phyloP scores from a whole-genome alignment of 163 green algal genomes.

The Trebouxia gelatinosa region DNA sequence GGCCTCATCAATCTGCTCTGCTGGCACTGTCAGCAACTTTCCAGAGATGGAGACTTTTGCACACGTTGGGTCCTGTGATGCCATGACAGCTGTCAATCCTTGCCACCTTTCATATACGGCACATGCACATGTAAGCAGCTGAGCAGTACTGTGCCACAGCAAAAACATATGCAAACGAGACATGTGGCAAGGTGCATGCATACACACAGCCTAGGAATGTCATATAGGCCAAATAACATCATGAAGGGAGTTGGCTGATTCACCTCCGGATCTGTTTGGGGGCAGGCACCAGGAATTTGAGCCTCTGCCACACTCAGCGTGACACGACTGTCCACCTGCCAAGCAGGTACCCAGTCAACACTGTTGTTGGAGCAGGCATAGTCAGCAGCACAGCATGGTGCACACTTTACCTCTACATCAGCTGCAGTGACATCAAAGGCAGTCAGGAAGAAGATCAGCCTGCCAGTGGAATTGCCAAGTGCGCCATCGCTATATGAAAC shows the following conservation, averaged over 20 bases:
- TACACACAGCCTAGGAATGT: too few relatives aligned
- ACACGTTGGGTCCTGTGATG: slow-evolving; percentile 59
- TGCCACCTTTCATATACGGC: too few relatives aligned
- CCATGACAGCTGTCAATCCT: too few relatives aligned
- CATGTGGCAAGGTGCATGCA: too few relatives aligned
- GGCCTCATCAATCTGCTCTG: background rate
- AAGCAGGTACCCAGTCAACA: too few relatives aligned
- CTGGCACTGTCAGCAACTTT: slow-evolving; percentile 39
- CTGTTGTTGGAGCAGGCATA: too few relatives aligned
- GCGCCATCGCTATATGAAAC: slow-evolving; percentile 51
- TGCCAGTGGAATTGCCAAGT: slow-evolving; percentile 40
- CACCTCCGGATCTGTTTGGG: slow-evolving; percentile 7
- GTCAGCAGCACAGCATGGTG: too few relatives aligned
- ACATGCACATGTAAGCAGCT: too few relatives aligned
- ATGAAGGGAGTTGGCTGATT: background rate
- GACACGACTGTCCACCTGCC: background rate
- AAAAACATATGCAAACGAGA: too few relatives aligned
- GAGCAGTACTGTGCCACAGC: too few relatives aligned
- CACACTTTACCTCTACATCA: slow-evolving; percentile 34
- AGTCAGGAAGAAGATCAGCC: slow-evolving; percentile 67
- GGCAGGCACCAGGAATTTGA: background rate
- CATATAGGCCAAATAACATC: background rate
- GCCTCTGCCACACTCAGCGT: slow-evolving; percentile 7
- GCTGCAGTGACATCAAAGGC: slow-evolving; percentile 50
- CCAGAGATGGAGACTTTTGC: slow-evolving; percentile 55